Conservation (phyloP, 2,329 filamentous ascomycete species). For the Dendryphion nanum region DNA sequence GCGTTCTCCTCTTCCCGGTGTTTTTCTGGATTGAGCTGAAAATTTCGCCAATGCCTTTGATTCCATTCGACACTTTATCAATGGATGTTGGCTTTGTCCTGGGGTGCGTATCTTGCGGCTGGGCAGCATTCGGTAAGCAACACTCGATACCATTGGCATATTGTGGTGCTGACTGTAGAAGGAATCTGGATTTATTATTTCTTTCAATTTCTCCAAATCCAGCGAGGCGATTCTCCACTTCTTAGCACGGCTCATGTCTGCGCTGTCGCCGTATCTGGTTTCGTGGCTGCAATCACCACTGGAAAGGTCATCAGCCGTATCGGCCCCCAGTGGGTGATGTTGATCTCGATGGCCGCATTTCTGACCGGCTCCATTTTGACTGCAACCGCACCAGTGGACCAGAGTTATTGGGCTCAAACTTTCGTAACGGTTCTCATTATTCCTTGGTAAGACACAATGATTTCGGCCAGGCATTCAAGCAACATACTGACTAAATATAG, state of each 20-base stretch:
- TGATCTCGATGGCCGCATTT: constrained; percentile 37
- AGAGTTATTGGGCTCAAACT: constrained; percentile 38
- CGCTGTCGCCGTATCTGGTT: constrained; percentile 33
- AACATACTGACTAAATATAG: too few relatives aligned
- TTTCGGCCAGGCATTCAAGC: too few relatives aligned
- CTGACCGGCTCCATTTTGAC: constrained; percentile 29
- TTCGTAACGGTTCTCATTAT: constrained; percentile 37
- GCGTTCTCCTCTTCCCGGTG: constrained; percentile 17
- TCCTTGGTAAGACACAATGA: too few relatives aligned
- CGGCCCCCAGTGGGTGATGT: constrained; percentile 37
- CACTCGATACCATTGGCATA: too few relatives aligned
- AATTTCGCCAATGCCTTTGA: background rate
- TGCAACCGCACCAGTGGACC: constrained; percentile 29
- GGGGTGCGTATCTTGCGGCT: constrained; percentile 24
- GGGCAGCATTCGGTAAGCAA: constrained; percentile 29
- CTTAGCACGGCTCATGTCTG: constrained; percentile 31
- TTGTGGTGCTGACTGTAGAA: too few relatives aligned
- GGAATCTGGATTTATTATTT: constrained; percentile 40
- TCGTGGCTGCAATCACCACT: constrained; percentile 35
- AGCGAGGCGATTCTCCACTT: constrained; percentile 33
- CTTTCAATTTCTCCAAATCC: constrained; percentile 32
- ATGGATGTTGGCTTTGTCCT: constrained; percentile 28
- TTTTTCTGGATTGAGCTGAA: constrained; percentile 29
- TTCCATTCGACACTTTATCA: background rate
- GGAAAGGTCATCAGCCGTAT: constrained; percentile 40